Evolutionary conservation across 2,329 filamentous ascomycete genomes (phyloP), one percentile per base, ranked within the genome.

Genomic region (Alternaria rosae): DNA sequence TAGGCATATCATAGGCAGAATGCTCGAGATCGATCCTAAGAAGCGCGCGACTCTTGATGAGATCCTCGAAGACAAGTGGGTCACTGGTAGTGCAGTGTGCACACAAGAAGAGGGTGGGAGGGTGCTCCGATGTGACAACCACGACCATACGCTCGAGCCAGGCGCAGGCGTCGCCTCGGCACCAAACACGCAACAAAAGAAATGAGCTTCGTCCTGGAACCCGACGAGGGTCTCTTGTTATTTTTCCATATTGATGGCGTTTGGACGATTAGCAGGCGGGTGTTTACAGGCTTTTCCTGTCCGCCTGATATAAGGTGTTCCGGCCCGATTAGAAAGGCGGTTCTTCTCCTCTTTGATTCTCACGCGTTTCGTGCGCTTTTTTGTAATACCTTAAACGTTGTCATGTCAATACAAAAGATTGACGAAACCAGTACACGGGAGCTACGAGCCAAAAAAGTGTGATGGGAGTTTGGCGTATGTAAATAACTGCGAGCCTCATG

Each of bases 1-100:
- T 67, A 86, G 95, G 54, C 90, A 94, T 76, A 93, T 99, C 65
- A 91, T 99, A 57, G 90, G 92, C 45, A 87, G 92, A 59, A 99
- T 99, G 95, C 86, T 99, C 35, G 93, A 95, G 73, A 85, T 97
- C 53, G 89, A 97, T 72, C 93, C 94, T 0, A 91, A 88, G 75
- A 90, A 91, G 68, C 88, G 95, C 59, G 94, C 93, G 3, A 92
- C 87, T 3, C 91, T 99, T 83, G 85, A 90, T 23, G 93, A 99
- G 73, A 92, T 99, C 17, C 81, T 97, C 54, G 87, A 89, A 21
- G 94, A 99, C 76, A 89, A 91, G 15, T 99, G 95, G 95, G 89
- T 98, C n/a, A 88, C 89, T 50, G 89, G 91, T 71, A 92, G 92
- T 30, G 84, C 91, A 20, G 93, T 97, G 43, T 99, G 95, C 78